Evolutionary conservation across 2,329 filamentous ascomycete species (phyloP).

Genomic region (Beauveria pseudobassiana): DNA sequence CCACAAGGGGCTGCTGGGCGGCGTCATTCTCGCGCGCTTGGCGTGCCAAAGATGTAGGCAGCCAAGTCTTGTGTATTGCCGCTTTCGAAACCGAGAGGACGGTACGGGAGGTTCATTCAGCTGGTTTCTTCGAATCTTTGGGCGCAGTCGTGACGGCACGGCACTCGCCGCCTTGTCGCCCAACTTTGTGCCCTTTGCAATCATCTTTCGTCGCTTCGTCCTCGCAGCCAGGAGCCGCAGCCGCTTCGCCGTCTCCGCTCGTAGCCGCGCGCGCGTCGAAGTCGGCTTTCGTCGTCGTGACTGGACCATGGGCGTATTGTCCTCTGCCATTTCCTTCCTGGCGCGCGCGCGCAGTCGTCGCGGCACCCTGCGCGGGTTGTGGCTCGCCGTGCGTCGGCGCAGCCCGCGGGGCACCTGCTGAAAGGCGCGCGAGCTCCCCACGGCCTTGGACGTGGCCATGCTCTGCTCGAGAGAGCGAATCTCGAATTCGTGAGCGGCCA

Average conservation of each 20-base stretch:
- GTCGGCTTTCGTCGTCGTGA: constrained; percentile 53
- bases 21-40: constrained; percentile 84
- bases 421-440: constrained; percentile 65
- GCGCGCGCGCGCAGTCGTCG: constrained; percentile 65
- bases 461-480: constrained; percentile 77
- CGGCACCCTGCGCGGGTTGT: constrained; percentile 88
- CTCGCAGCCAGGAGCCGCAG: constrained; percentile 56
- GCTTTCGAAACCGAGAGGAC: constrained; percentile 68
- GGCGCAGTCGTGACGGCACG: constrained; percentile 32
- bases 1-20: constrained; percentile 75
- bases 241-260: constrained; percentile 69
- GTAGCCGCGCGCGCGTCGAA: constrained; percentile 50
- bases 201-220: constrained; percentile 30
- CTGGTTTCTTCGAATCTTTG: constrained; percentile 63
- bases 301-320: constrained; percentile 81
- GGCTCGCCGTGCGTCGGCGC: constrained; percentile 82
- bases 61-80: constrained; percentile 87
- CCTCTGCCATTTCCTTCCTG: constrained; percentile 68
- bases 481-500: constrained; percentile 81
- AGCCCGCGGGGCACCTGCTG: constrained; percentile 82
- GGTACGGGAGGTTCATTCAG: constrained; percentile 53
- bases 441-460: constrained; percentile 64
- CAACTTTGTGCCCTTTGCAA: constrained; percentile 16
- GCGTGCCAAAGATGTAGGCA: constrained; percentile 94
- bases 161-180: constrained; percentile 12